A percentile compares a stretch with the other conserved stretches of the same genome.
Conservation (phyloP, 257 asterid species). For the Knoxia roxburghii region DNA sequence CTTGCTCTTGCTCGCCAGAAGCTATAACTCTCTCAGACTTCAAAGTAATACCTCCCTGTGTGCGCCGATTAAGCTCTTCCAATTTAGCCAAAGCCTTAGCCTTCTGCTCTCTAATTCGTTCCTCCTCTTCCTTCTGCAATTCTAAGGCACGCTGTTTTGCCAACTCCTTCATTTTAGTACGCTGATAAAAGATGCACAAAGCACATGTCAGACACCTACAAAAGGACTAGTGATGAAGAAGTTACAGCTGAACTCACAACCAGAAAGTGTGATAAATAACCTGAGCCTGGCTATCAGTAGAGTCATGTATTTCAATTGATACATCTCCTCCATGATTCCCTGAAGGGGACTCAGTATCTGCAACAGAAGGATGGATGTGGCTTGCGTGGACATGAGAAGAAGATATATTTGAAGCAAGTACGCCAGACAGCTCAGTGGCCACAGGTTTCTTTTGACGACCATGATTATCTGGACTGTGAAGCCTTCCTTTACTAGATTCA, state of each 20-base stretch:
- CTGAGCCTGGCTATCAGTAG: slow-evolving; percentile 70
- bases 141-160: slow-evolving; percentile 78
- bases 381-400: slow-evolving; percentile 26
- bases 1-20: slow-evolving; percentile 29
- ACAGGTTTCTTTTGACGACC: slow-evolving; percentile 49
- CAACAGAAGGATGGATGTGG: slow-evolving; percentile 30
- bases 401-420: slow-evolving; percentile 24
- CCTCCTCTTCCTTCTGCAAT: slow-evolving; percentile 93
- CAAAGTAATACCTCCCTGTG: slow-evolving; percentile 47
- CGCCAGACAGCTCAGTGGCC: slow-evolving; percentile 35
- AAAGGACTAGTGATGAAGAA: not conserved
- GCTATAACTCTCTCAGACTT: slow-evolving; percentile 32
- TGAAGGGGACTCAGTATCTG: slow-evolving; percentile 35
- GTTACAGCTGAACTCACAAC: not conserved
- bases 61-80: slow-evolving; percentile 85
- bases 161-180: slow-evolving; percentile 60
- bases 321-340: slow-evolving; percentile 44
- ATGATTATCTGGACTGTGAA: slow-evolving; percentile 45
- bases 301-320: slow-evolving; percentile 39
- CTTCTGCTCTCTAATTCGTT: slow-evolving; percentile 71
- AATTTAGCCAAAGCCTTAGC: slow-evolving; percentile 91
- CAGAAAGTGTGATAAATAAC: slow-evolving; percentile 18
- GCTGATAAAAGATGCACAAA: slow-evolving; percentile 37
- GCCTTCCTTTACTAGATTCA: slow-evolving; percentile 51
- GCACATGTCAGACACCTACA: slow-evolving; percentile 3